phyloP scores from a whole-genome alignment of 1,284 basidiomycete genomes.

The Anthracocystis panici-leucophaei region DNA sequence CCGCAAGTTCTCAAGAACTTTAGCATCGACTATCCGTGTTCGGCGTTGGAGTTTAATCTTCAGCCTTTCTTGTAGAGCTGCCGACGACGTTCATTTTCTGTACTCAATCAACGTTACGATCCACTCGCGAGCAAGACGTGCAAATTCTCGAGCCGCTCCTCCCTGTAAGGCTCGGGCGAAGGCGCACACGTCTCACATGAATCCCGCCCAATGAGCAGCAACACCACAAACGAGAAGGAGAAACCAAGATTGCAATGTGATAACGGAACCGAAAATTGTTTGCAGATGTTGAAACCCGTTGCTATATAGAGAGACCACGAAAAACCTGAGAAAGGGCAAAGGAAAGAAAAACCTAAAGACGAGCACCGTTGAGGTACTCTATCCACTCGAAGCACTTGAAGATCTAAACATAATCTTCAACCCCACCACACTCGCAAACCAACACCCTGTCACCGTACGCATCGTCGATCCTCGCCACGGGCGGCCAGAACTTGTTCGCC shows the following conservation, averaged over 20 bases:
- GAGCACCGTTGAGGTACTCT: slow-evolving; percentile 16
- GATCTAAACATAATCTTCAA: slow-evolving; percentile 51
- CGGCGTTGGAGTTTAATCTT: slow-evolving; percentile 90
- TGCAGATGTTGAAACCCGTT: slow-evolving; percentile 36
- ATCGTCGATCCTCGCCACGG: slow-evolving; percentile 64
- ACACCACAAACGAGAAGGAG: not conserved
- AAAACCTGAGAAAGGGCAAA: not conserved
- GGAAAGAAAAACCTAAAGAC: not conserved
- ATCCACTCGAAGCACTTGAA: not conserved
- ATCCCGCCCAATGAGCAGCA: too few relatives aligned
- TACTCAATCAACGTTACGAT: not conserved
- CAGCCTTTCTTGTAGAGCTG: slow-evolving; percentile 85
- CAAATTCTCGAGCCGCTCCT: too few relatives aligned
- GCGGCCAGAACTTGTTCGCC: slow-evolving; percentile 67
- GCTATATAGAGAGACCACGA: not conserved
- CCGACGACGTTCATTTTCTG: not conserved
- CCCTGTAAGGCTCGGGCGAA: too few relatives aligned
- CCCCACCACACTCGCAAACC: slow-evolving; percentile 61
- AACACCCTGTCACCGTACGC: slow-evolving; percentile 60
- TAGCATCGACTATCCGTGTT: slow-evolving; percentile 87
- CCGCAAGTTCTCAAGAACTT: slow-evolving; percentile 63
- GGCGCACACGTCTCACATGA: not conserved
- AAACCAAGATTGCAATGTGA: not conserved
- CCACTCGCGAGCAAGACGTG: not conserved
- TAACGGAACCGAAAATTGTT: not conserved